Base-by-base conservation (phyloP, 2,329 filamentous ascomycete species). In the Aspergillus sp. region DNA sequence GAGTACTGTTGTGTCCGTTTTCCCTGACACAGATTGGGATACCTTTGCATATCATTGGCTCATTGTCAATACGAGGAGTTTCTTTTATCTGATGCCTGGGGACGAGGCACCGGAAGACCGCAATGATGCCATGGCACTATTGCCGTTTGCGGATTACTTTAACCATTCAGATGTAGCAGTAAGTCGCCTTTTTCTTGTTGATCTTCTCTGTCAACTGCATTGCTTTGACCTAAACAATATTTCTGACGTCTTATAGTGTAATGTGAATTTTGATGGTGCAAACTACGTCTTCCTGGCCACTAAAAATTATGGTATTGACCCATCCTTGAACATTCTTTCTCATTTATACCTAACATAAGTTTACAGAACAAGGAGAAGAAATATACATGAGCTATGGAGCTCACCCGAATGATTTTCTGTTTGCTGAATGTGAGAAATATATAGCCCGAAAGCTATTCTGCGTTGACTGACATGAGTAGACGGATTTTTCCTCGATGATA, bases 11-110 rank as follows among this genome's bases (percentile, higher is more conserved):
- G 58, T 63, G 3, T 47, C 61, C 8, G 66, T 69, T 0, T 73
- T 75, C 30, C 73, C 75, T 0, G 55, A 66, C 1, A 61, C 64
- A 0, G 59, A 70, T 7, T 69, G 69, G 57, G 51, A 67, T 6
- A 54, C 57, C 2, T 82, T 75, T 50, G 66, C 67, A 5, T 81
- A 82, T 57, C 70, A 74, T 53, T 84, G 80, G 80, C 66, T 81
- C 19, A 74, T 82, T 44, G 73, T 81, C 11, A 81, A 81, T 51
- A 81, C 78, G 1, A 68, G 80, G 51, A 77, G 75, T 27, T 83
- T 83, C 55, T 80, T 77, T 56, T 82, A 76, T 68, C 67, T 76
- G 34, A 69, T 63, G 38, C 66, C 66, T 7, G 71, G 57, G 35
- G 60, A 51, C 51, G 56, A 67, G 27, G 45, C 57, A 4, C 64